These are phyloP conservation scores for Leccinum variicolor DNA, from an alignment of 768 basidiomycete species.

Conservation along the genomic window DNA sequence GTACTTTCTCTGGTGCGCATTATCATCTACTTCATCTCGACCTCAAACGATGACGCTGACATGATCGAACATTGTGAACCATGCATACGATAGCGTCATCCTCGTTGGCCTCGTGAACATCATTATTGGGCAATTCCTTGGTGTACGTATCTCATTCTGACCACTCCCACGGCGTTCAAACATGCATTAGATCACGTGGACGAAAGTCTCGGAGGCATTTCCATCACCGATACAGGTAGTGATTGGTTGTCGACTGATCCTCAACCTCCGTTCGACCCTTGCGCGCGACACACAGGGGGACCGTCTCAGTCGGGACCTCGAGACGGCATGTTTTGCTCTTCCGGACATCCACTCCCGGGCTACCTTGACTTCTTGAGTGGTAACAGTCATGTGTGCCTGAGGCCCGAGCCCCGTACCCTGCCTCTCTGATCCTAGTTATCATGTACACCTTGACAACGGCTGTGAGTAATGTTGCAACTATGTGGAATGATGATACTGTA, in stretches of 20 bases:
- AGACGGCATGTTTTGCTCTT: neutral
- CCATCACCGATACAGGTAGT: neutral
- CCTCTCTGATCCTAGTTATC: too few species aligned
- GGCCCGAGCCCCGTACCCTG: too few species aligned
- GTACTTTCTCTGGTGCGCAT: conserved; percentile 2
- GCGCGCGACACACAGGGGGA: neutral
- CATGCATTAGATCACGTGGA: neutral
- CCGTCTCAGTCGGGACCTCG: neutral
- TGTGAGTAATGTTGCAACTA: too few species aligned
- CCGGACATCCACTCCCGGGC: neutral
- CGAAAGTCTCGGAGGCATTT: conserved; percentile 1
- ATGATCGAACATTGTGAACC: neutral
- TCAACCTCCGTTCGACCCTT: neutral
- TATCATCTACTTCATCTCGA: neutral
- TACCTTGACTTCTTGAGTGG: too few species aligned
- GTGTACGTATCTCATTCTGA: neutral
- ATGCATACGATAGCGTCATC: neutral
- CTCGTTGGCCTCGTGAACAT: neutral
- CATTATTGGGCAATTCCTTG: neutral
- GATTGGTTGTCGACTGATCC: neutral
- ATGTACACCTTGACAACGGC: too few species aligned
- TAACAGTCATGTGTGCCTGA: too few species aligned
- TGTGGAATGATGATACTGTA: too few species aligned
- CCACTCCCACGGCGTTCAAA: neutral
- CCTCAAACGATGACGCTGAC: neutral